Evolutionary conservation across 805 yeast genomes (phyloP).

Genomic region (Pichia gijzeniarum): DNA sequence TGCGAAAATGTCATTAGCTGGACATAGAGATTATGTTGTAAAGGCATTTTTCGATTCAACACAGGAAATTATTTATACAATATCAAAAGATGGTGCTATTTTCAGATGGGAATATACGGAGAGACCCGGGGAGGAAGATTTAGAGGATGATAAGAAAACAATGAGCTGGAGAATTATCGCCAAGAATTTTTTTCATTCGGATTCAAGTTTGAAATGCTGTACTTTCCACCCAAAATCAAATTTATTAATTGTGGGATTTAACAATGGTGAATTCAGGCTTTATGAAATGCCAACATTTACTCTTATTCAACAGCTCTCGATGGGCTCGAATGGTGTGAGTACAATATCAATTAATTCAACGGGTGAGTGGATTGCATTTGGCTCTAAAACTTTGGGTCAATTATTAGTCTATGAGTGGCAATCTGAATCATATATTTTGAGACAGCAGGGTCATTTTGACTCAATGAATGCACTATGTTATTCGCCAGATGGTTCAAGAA

Average conservation of each 20-base stretch:
- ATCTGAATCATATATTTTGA: conserved; percentile 87
- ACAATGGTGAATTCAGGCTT: conserved; percentile 83
- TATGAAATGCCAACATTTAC: conserved; percentile 82
- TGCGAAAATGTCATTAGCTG: conserved; percentile 83
- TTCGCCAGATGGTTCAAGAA: conserved; percentile 89
- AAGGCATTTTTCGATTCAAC: conserved; percentile 81
- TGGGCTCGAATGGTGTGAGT: conserved; percentile 87
- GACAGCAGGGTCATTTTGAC: conserved; percentile 97
- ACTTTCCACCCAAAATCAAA: conserved; percentile 72
- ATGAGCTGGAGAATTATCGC: conserved; percentile 78
- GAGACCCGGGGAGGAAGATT: conserved; percentile 43
- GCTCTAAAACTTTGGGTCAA: conserved; percentile 88
- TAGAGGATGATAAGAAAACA: conserved; percentile 37
- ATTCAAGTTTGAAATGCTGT: conserved; percentile 69
- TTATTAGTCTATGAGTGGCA: conserved; percentile 97
- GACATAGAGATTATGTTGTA: conserved; percentile 85
- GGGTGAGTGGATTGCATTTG: conserved; percentile 98
- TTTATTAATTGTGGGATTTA: conserved; percentile 80
- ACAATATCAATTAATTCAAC: conserved; percentile 71
- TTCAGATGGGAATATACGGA: conserved; percentile 85
- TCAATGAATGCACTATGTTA: conserved; percentile 76
- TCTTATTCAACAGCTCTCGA: conserved; percentile 76
- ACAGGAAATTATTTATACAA: conserved; percentile 86
- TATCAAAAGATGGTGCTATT: conserved; percentile 92
- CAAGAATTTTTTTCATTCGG: conserved; percentile 68